phyloP scores from a whole-genome alignment of 495 filamentous ascomycete genomes.

The Schizothecium vesticola region DNA sequence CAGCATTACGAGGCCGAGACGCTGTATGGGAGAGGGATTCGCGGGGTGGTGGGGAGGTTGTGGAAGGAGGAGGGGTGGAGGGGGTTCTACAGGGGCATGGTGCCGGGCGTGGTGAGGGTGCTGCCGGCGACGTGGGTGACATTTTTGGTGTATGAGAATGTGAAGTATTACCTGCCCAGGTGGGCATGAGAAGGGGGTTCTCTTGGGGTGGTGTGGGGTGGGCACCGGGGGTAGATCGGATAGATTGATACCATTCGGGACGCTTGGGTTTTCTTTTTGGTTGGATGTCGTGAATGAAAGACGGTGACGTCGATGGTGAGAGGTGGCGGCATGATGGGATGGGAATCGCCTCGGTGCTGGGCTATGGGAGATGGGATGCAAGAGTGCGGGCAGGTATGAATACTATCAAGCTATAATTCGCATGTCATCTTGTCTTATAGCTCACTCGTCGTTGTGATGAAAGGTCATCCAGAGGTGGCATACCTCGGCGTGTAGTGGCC shows the following conservation, averaged over 20 bases:
- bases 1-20: constrained; percentile 78
- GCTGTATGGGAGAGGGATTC: constrained; percentile 60
- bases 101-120: constrained; percentile 81
- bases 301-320: background rate
- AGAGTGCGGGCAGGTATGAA: background rate
- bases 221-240: background rate
- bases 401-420: background rate
- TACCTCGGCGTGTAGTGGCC: background rate
- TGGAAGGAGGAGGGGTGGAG: constrained; percentile 71
- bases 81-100: constrained; percentile 90
- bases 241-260: background rate
- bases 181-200: constrained; percentile 16
- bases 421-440: background rate
- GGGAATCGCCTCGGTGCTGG: background rate
- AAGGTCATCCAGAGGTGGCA: background rate
- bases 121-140: constrained; percentile 94
- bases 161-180: constrained; percentile 58
- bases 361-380: background rate
- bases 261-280: background rate
- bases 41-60: constrained; percentile 66
- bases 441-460: background rate
- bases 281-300: background rate
- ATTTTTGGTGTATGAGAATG: constrained; percentile 97
- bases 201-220: background rate
- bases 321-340: background rate